Conservation (phyloP, 108 stramenopile species). For the Fistulifera solaris region DNA sequence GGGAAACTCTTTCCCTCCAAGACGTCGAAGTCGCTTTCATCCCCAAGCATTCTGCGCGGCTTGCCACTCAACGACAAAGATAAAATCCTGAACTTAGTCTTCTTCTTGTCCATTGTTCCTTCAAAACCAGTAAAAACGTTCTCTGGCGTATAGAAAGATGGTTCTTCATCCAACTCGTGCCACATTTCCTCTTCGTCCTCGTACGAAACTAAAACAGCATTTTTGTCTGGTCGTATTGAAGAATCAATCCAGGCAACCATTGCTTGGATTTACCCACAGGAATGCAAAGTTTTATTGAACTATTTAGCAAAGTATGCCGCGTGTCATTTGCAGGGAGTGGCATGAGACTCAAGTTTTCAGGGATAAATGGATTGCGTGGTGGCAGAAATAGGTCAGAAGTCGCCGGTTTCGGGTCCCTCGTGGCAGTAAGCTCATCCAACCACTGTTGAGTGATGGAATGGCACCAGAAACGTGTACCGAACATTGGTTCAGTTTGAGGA, state of each 20-base stretch:
- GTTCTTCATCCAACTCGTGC: slow-evolving; percentile 46
- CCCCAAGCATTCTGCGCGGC: slow-evolving; percentile 52
- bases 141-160: slow-evolving; percentile 14
- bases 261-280: slow-evolving; percentile 28
- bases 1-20: slow-evolving; percentile 38
- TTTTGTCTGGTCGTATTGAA: slow-evolving; percentile 47
- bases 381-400: slow-evolving; percentile 47
- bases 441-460: slow-evolving; percentile 22
- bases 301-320: slow-evolving; percentile 63
- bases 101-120: slow-evolving; percentile 62
- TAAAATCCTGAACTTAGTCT: slow-evolving; percentile 56
- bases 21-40: slow-evolving; percentile 66
- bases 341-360: slow-evolving; percentile 56
- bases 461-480: slow-evolving; percentile 54
- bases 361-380: slow-evolving; percentile 65
- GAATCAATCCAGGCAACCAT: slow-evolving; percentile 67
- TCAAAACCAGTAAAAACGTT: slow-evolving; percentile 42
- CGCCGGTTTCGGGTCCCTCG: slow-evolving; percentile 34
- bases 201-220: slow-evolving; percentile 52
- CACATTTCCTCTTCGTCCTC: slow-evolving; percentile 78
- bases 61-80: slow-evolving; percentile 52
- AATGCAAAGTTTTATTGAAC: slow-evolving; percentile 68
- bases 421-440: slow-evolving; percentile 34
- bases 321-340: slow-evolving; percentile 58
- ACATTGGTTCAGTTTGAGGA: slow-evolving; percentile 38